Base-by-base conservation (phyloP, 441 rosid genomes). In the Macaranga tanarius region DNA sequence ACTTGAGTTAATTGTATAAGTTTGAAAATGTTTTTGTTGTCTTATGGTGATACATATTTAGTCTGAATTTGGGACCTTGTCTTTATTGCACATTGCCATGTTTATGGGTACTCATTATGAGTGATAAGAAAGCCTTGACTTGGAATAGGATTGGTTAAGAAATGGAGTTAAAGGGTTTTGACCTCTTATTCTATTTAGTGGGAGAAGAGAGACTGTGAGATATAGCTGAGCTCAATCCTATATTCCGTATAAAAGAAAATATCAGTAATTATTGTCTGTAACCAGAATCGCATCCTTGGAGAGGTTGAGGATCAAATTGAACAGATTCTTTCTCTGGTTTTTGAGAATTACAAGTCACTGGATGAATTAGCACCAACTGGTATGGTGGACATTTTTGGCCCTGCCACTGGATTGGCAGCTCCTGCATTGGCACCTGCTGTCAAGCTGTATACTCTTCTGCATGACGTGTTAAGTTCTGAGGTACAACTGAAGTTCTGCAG, bases 291-390 rank as follows among this genome's bases (percentile, higher is more conserved):
- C 67, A 84, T 92, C 76, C 83, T 92, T 59, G 93, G 96, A 62
- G 99, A 91, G 81, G 82, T 87, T 77, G 94, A 91, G 62, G 98
- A 91, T 77, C 96, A 95, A 83, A 72, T 92, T 26, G 90, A 87
- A 79, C 90, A 89, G 77, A 86, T 87, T 58, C 89, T 95, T 55
- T 85, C 86, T 69, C 69, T 81, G 75, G 84, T 84, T 74, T 91
- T 95, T 81, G 91, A 92, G 82, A 91, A 90, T 72, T 95, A 92
- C 85, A 95, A 95, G 82, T 90, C 97, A 17, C 84, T 95, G 62
- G 95, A 91, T 79, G 98, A 92, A 70, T 79, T 71, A 54, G 77
- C 76, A 31, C 82, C 85, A 72, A 89, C 93, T 28, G 99, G 99
- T 31, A 79, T 90, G 79, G 84, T 83, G 84, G 94, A 87, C 65